Evolutionary conservation across 768 basidiomycete genomes (phyloP).

Genomic region (Psilocybe sp.): DNA sequence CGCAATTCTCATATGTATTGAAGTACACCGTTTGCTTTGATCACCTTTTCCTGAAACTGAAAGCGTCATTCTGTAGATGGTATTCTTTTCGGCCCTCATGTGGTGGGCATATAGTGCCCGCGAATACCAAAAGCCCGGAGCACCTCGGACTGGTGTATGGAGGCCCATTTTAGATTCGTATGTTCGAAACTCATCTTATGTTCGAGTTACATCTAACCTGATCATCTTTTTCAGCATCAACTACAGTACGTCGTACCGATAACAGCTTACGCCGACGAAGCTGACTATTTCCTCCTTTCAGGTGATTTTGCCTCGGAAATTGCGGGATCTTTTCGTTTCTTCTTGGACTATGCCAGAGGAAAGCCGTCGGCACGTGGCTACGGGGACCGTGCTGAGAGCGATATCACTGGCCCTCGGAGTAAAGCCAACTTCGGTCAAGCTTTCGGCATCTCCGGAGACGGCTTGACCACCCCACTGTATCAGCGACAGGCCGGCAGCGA

Average conservation of each 20-base stretch:
- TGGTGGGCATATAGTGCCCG: conserved; percentile 76
- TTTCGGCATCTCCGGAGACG: conserved; percentile 28
- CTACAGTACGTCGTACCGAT: conserved; percentile 16
- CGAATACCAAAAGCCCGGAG: conserved; percentile 57
- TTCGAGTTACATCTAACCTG: background rate
- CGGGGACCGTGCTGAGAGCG: conserved; percentile 6
- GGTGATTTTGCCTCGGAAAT: conserved; percentile 49
- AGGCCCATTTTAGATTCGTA: conserved; percentile 71
- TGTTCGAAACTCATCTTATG: conserved; percentile 20
- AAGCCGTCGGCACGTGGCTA: conserved; percentile 23
- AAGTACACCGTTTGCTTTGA: conserved; percentile 43
- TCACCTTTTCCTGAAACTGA: conserved; percentile 2
- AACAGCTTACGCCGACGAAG: background rate
- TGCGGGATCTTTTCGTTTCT: conserved; percentile 57
- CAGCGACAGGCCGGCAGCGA: no score
- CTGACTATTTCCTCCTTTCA: conserved; percentile 1
- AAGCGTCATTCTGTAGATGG: conserved; percentile 54
- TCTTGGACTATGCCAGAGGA: conserved; percentile 38
- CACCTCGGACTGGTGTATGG: conserved; percentile 52
- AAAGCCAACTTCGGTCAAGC: conserved; percentile 33
- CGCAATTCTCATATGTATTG: conserved; percentile 79
- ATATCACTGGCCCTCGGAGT: conserved; percentile 9
- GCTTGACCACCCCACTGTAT: no score
- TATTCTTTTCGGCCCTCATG: conserved; percentile 75
- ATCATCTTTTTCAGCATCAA: conserved; percentile 26